Evolutionary conservation across 1,139 yeast genomes (phyloP), one percentile per base, ranked within the genome.

Genomic region (Taphrina wiesneri): DNA sequence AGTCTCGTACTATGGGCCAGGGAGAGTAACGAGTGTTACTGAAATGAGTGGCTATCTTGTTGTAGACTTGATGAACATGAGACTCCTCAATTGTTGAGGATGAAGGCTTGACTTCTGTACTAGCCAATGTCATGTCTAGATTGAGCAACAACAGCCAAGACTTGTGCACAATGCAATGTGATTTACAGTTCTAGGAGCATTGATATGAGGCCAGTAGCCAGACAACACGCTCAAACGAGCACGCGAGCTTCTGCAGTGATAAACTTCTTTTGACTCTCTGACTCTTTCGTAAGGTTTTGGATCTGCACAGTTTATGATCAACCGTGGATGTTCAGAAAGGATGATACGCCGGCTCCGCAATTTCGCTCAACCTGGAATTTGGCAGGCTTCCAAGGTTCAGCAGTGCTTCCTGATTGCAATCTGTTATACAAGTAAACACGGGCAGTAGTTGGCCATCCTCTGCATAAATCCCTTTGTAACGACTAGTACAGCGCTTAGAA

Each of bases 11-110:
- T 17, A 91, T 86, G 4, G 99, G 99, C 99, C 99, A 93, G 30
- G 98, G 98, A 78, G 90, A 92, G 77, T 91, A 93, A 49, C 99
- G 79, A 0, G 99, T 93, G 71, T 87, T 87, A 1, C 98, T 91
- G 75, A 93, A 93, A 75, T 95, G 99, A 13, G 86, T 74, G 0
- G 99, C 99, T 45, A 93, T 93, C 70, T 89, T 89, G 73, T 93
- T 89, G 77, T 93, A 93, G 1, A 95, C 96, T 23, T 84, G 83
- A 76, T 93, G 99, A 1, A 93, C 99, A 73, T 84, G 88, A 66
- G 82, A 81, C 63, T 86, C 84, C 74, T 93, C 99, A 19, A 60
- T 51, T 15, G 57, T 43, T 11, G 56, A 49, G 2, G 59, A 52
- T n/a, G 56, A 52, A n/a, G 56, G 56, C 45, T 52, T 30, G 17